Percentiles rank a stretch among this genome's conserved stretches.
phyloP scores from a whole-genome alignment of 768 basidiomycete species.

The Podaxis sp. region DNA sequence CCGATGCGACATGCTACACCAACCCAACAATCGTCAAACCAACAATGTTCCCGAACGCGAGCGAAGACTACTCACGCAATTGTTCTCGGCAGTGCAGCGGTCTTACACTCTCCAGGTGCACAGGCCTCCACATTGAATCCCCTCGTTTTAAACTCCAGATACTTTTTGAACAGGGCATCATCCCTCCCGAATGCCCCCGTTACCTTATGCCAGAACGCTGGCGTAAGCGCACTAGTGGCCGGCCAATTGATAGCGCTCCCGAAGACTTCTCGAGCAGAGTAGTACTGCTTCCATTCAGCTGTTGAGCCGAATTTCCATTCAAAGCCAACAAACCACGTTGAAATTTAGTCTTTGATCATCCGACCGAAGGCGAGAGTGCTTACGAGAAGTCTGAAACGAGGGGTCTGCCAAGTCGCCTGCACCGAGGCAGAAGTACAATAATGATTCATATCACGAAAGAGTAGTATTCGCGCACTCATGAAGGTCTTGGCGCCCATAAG shows the following conservation, averaged over 20 bases:
- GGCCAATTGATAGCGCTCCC: constrained; percentile 40
- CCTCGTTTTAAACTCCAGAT: constrained; percentile 42
- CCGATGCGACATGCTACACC: constrained; percentile 19
- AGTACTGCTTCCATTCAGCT: constrained; percentile 55
- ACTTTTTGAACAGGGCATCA: constrained; percentile 44
- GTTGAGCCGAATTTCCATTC: neutral
- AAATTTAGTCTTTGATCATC: neutral
- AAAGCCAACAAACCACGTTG: neutral
- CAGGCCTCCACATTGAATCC: constrained; percentile 36
- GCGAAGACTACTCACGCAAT: constrained; percentile 33
- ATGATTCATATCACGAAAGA: constrained; percentile 18
- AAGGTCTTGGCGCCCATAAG: constrained; percentile 54
- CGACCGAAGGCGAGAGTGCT: constrained; percentile 16
- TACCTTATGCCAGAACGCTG: constrained; percentile 61
- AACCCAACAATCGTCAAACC: neutral
- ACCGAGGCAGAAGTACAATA: neutral
- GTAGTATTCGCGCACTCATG: constrained; percentile 31
- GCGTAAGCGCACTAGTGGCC: constrained; percentile 38
- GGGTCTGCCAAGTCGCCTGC: constrained; percentile 42
- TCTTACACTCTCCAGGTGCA: constrained; percentile 35
- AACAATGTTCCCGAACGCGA: neutral
- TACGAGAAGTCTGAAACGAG: constrained; percentile 46
- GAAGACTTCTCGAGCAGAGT: constrained; percentile 55
- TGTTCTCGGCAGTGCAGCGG: constrained; percentile 39
- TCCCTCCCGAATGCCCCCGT: constrained; percentile 53